Base-by-base conservation (phyloP, 192 early-diverging fungal genomes). In the Linnemannia schmuckeri region DNA sequence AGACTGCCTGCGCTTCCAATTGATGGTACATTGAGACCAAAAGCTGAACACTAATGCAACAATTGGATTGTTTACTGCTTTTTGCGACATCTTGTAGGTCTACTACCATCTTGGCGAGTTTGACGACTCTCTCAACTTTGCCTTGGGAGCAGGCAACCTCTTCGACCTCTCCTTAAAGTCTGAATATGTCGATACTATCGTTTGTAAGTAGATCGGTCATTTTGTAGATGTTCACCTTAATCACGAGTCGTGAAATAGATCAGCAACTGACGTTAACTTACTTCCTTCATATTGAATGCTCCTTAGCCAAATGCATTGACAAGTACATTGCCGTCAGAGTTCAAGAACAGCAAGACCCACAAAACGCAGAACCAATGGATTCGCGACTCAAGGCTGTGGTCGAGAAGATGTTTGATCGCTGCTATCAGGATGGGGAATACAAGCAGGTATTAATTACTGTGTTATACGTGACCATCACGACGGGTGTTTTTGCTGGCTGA, bases 51-150 rank as follows among this genome's bases (percentile, higher is more conserved):
- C 76, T 46, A 42, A 42, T 35, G 8, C 27, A 27, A 9, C 22
- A 79, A 18, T 27, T 38, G 55, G 42, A 37, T 30, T 4, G 4
- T 55, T 55, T 15, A 20, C n/a, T 35, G 24, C 24, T 6, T 38
- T 40, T 22, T 35, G 30, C 27, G 2, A 40, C 42, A 44, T 3
- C 47, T 63, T 72, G 2, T 71, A 96, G 97, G 97, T 99, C 6
- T 99, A 99, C 90, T 99, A 97, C 80, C 96, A 99, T 81, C 91
- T 99, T 49, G 98, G 97, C 49, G 98, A 98, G 81, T 96, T 96
- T 80, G 96, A 99, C 70, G 97, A 99, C 68, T 98, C 99, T 15
- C 88, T 99, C 77, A 92, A 91, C 63, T 99, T 99, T 95, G 99
- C 99, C 10, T 90, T 99, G 30, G 97, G 97, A 35, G 97, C 99